A percentile compares a stretch with the other conserved stretches of the same genome.
Evolutionary conservation across 106 monocot species (phyloP).

Genomic region (Triglochin maritima): DNA sequence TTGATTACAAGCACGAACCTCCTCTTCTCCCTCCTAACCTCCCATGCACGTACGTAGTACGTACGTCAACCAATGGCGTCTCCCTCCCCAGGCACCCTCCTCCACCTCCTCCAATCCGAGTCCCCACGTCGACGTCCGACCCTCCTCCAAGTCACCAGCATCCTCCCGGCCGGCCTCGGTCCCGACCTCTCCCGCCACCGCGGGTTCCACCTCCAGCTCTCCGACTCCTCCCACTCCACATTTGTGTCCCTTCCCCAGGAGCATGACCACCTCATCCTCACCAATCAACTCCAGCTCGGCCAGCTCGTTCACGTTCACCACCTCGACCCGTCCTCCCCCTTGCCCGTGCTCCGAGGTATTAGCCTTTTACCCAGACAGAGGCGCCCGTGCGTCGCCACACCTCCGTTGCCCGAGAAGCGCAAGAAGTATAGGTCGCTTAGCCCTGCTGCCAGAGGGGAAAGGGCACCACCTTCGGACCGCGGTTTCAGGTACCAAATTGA

Average conservation of each 20-base stretch:
- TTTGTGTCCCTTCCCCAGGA: conserved; percentile 42
- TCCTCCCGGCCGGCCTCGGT: background rate
- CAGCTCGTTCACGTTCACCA: conserved; percentile 40
- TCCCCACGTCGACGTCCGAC: no score
- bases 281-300: conserved; percentile 45
- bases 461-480: background rate
- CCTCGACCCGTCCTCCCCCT: conserved; percentile 32
- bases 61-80: no score
- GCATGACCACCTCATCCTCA: conserved; percentile 46
- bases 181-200: conserved; percentile 33
- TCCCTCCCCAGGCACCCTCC: no score
- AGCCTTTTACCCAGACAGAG: background rate
- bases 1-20: no score
- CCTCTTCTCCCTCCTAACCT: no score
- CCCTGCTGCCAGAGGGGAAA: background rate
- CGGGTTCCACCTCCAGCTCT: conserved; percentile 49
- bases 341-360: conserved; percentile 37
- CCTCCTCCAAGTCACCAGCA: no score
- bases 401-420: conserved; percentile 3
- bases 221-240: conserved; percentile 48
- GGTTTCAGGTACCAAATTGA: no score
- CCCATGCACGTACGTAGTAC: no score
- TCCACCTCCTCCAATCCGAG: no score
- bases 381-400: conserved; percentile 32
- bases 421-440: conserved; percentile 4